These are phyloP conservation scores for Fistulinella prunicolor DNA, from an alignment of 768 basidiomycete genomes.

Conservation along the genomic window DNA sequence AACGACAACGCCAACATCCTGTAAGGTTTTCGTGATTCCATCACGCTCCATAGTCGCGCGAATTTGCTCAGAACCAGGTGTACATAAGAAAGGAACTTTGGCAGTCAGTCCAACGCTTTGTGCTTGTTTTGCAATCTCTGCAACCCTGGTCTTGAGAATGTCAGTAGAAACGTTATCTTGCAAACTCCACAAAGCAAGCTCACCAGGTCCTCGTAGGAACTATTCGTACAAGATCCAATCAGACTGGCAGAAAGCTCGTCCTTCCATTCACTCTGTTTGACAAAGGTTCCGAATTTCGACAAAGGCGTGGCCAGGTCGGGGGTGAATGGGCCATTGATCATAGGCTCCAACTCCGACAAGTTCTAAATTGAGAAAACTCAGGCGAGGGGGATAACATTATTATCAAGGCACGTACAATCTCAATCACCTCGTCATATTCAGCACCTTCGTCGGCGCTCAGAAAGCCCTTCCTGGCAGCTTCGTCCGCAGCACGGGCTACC, in stretches of 20 bases:
- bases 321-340: slow-evolving; percentile 96
- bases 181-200: slow-evolving; percentile 5
- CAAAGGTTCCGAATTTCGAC: slow-evolving; percentile 79
- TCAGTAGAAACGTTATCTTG: background rate
- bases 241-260: slow-evolving; percentile 87
- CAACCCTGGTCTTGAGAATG: slow-evolving; percentile 73
- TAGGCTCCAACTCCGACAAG: slow-evolving; percentile 84
- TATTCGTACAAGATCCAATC: slow-evolving; percentile 99
- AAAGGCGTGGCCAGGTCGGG: slow-evolving; percentile 94
- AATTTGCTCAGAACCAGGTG: slow-evolving; percentile 93
- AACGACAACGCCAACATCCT: slow-evolving; percentile 91
- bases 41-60: slow-evolving; percentile 97
- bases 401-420: slow-evolving; percentile 62
- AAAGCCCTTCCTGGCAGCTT: slow-evolving; percentile 75
- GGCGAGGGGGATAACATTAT: background rate
- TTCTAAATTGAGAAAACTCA: slow-evolving; percentile 49
- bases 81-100: slow-evolving; percentile 85
- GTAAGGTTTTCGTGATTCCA: slow-evolving; percentile 72
- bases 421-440: slow-evolving; percentile 93
- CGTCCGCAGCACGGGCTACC: slow-evolving; percentile 84
- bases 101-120: slow-evolving; percentile 75
- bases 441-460: slow-evolving; percentile 80
- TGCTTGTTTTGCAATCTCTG: slow-evolving; percentile 88
- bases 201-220: slow-evolving; percentile 96
- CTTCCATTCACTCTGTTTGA: slow-evolving; percentile 88